Evolutionary conservation across 768 basidiomycete species (phyloP), one percentile per base, ranked within the genome.

Genomic region (Russula sp.): DNA sequence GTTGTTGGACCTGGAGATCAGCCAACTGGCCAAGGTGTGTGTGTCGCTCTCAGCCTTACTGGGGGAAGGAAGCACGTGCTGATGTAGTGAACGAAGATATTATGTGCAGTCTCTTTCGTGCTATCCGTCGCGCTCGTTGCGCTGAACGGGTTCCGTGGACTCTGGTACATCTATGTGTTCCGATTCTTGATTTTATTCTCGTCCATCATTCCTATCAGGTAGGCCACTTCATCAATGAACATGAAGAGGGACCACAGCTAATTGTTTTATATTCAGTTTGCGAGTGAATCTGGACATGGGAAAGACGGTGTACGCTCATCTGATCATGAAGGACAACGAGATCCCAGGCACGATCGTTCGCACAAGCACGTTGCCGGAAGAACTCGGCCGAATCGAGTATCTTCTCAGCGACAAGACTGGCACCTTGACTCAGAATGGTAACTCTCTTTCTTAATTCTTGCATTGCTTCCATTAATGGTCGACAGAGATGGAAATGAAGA

Each of bases 241-340:
- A n/a, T 25, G 20, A 43, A 46, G 25, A 20, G 50, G 14, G 22
- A 7, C 25, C 25, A 46, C 13, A 11, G 16, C n/a, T 18, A 25
- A 52, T 52, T 22, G 32, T 45, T 36, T 58, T 25, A 32, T 42
- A 16, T 35, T 7, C 71, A 98, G 95, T 79, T 77, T 99, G 58
- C 90, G 97, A n/a, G 96, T 99, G 56, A 99, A 99, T 68, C 81
- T 99, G 56, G 97, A 99, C 73, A 98, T 99, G 95, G 97, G 97
- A 59, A 99, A 99, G 75, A 98, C 95, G 1, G 90, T 98, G 46
- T 99, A 99, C 68, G 94, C 93, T 0, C 87, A 90, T 46, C 90
- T 94, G 66, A 98, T 98, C 59, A 93, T 95, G 87, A 87, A 83
- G 55, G 97, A 98, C 75, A 70, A 68, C 48, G 93, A 98, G 73